Conservation (phyloP, 352 stramenopile species). For the Phytophthora ramorum region DNA sequence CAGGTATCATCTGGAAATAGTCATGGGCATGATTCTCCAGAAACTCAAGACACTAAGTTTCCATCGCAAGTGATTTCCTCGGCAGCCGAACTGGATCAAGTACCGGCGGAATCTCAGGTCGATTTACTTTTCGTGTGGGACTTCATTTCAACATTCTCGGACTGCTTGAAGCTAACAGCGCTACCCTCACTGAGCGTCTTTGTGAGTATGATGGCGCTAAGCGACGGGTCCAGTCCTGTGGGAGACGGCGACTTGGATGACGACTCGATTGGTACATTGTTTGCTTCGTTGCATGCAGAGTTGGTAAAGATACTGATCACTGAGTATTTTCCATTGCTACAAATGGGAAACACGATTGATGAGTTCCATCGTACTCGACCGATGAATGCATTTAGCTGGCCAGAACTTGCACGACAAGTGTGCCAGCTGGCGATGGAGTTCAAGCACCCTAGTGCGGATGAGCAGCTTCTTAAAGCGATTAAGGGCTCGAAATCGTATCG, state of each 20-base stretch:
- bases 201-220: conserved; percentile 55
- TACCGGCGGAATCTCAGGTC: conserved; percentile 50
- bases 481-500: conserved; percentile 79
- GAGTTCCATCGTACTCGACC: conserved; percentile 79
- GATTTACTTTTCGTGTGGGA: conserved; percentile 85
- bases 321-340: conserved; percentile 76
- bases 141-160: conserved; percentile 76
- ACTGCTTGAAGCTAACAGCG: conserved; percentile 58
- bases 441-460: conserved; percentile 70
- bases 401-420: conserved; percentile 79
- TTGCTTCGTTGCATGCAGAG: conserved; percentile 59
- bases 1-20: neutral
- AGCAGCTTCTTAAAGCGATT: conserved; percentile 76
- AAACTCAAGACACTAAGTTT: conserved; percentile 32
- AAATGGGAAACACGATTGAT: conserved; percentile 72
- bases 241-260: conserved; percentile 60
- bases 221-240: conserved; percentile 54
- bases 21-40: neutral
- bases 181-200: conserved; percentile 65
- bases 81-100: conserved; percentile 43
- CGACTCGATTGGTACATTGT: conserved; percentile 50
- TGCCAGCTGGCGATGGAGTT: conserved; percentile 79
- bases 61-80: conserved; percentile 41
- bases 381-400: conserved; percentile 82
- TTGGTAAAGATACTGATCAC: conserved; percentile 58